Evolutionary conservation across 2,329 filamentous ascomycete species (phyloP).

Genomic region (Drechslerella coelobrocha): DNA sequence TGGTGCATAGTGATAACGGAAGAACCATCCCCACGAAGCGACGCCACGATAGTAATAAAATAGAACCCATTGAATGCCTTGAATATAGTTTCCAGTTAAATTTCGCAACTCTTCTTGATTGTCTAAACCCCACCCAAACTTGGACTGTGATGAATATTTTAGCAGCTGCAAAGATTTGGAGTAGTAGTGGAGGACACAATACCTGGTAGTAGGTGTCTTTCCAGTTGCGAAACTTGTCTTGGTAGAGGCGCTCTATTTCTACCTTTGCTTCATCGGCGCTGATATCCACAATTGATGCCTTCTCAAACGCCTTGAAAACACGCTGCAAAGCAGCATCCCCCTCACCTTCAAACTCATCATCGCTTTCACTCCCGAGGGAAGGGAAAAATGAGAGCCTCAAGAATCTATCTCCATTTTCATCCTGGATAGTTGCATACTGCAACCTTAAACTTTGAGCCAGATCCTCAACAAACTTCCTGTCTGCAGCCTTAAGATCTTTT

Average conservation of each 20-base stretch:
- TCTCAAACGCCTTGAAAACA: constrained; percentile 88
- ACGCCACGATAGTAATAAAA: constrained; percentile 98
- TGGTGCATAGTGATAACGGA: constrained; percentile 93
- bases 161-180: not conserved
- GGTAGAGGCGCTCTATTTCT: constrained; percentile 82
- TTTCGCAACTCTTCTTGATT: constrained; percentile 80
- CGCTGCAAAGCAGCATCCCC: constrained; percentile 81
- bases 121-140: constrained; percentile 86
- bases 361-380: constrained; percentile 64
- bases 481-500: constrained; percentile 74
- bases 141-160: constrained; percentile 62
- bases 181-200: not conserved
- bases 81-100: constrained; percentile 93
- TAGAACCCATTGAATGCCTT: constrained; percentile 96
- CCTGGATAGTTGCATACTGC: constrained; percentile 69
- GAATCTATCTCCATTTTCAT: constrained; percentile 71
- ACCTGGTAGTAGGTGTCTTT: constrained; percentile 87
- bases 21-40: constrained; percentile 98
- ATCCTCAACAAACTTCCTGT: constrained; percentile 92
- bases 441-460: constrained; percentile 74
- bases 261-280: constrained; percentile 79
- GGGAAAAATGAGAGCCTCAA: constrained; percentile 68
- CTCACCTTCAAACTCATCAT: constrained; percentile 75
- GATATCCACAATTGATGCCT: constrained; percentile 81
- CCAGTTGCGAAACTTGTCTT: constrained; percentile 88